Evolutionary conservation across 129 eudicot species (phyloP), one percentile per base, ranked within the genome.

Genomic region (Calendula officinalis): DNA sequence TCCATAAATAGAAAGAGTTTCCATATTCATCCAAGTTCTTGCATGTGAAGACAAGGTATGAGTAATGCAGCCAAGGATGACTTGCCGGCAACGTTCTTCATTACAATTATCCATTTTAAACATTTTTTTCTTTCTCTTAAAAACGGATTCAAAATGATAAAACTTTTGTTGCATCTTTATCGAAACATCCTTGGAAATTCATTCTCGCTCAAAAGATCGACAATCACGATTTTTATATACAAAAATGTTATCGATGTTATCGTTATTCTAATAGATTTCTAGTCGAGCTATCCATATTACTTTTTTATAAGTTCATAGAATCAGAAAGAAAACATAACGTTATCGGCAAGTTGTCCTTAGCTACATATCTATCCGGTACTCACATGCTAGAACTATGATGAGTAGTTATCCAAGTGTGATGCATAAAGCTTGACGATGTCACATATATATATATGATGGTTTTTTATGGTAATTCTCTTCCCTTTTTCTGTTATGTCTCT

Each of bases 1-100:
- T 71, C 76, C 69, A 51, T 41, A 41, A 61, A 17, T 38, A 3
- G 61, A 48, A 60, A 41, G 9, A 62, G 22, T 2, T 22, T 22
- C 30, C 30, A 22, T 22, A 22, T 64, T 78, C 83, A 74, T 68
- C 84, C 45, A 60, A 60, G 82, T 78, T 82, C 73, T 85, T 60
- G 67, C 84, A 85, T 85, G 92, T 78, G 83, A 64, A 63, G 38
- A 71, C 69, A 75, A 76, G 78, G 71, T 73, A 68, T 70, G 51
- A 15, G 70, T 69, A 77, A 69, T 85, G 92, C 81, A 85, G 85
- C 92, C 92, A 85, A 85, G 92, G 83, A 85, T 85, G 92, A 85
- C 83, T 85, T 85, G 92, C 92, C 88, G 87, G 77, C 45, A 50
- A 68, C 7, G 42, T 30, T 51, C 11, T 50, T 9, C 5, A 22